Base-by-base conservation (phyloP, 306 rosid genomes). In the Prosopis cineraria region DNA sequence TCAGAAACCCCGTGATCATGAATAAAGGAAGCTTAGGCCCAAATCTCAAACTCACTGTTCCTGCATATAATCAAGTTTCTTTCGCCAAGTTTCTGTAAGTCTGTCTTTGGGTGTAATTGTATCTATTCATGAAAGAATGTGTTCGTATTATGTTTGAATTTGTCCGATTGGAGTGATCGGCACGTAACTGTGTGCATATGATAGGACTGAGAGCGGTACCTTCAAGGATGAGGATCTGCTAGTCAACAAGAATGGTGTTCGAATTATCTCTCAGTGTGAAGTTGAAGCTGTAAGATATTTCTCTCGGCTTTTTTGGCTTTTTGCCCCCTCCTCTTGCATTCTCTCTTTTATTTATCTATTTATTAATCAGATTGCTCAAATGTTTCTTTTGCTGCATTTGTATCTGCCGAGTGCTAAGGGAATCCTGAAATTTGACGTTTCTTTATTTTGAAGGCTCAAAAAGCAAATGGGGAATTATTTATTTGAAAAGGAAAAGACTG, bases 201-300 rank as follows among this genome's bases (percentile, higher is more conserved):
- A 70, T 72, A 96, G 99, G 86, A 96, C 99, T 47, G 86, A 91
- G 82, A 91, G 99, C 66, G 98, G 97, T 14, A 96, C 99, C 29
- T 96, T 96, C 89, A 89, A 63, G 87, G 96, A 91, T 67, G 99
- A 96, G 68, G 96, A 96, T 91, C 97, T 96, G 73, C 97, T 96
- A 36, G 99, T 96, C 24, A 93, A 96, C 68, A 88, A 85, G 56
- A 94, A 93, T 76, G 99, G 99, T 29, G 97, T 96, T 84, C 93
- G 99, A 80, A 77, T 96, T 84, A 91, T 96, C 19, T 69, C 99
- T 78, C 83, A 87, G 62, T 80, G 80, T 78, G 97, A 88, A 87
- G 90, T 90, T 29, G 97, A 96, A 81, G 91, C 90, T 58, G 99
- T 96, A 88, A 87, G 78, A 45, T 73, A 22, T 43, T 74, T 70